Conservation (phyloP, 345 rosid species). For the Citrus cavaleriei region DNA sequence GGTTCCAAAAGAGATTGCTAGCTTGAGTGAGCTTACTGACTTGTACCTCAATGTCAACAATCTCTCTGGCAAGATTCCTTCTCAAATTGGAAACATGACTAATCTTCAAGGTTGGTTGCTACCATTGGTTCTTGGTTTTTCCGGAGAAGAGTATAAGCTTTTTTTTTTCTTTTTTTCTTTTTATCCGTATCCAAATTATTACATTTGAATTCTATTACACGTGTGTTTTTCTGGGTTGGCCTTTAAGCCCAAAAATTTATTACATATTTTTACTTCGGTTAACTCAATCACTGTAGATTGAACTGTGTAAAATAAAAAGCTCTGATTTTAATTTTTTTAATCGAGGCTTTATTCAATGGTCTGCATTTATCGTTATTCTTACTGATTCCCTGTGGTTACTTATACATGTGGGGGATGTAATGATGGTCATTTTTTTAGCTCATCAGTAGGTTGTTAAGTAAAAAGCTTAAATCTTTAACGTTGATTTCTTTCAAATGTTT, state of each 20-base stretch:
- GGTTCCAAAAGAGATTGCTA: conserved; percentile 72
- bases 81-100: conserved; percentile 56
- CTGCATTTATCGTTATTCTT: neutral
- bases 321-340: neutral
- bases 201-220: neutral
- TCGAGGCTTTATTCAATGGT: neutral
- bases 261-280: neutral
- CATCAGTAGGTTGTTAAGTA: neutral
- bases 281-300: neutral
- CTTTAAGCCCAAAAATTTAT: neutral
- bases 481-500: neutral
- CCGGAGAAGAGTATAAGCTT: neutral
- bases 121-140: neutral
- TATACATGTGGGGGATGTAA: too few species aligned
- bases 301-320: neutral
- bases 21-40: conserved; percentile 57
- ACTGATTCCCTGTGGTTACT: neutral
- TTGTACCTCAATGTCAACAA: conserved; percentile 85
- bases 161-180: neutral
- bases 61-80: conserved; percentile 77
- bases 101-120: conserved; percentile 75
- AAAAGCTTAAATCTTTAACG: neutral
- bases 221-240: neutral
- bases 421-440: too few species aligned
- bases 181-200: neutral